A percentile compares a stretch with the other conserved stretches of the same genome.
Evolutionary conservation across 345 rosid genomes (phyloP).

Genomic region (Ceriops decandra): DNA sequence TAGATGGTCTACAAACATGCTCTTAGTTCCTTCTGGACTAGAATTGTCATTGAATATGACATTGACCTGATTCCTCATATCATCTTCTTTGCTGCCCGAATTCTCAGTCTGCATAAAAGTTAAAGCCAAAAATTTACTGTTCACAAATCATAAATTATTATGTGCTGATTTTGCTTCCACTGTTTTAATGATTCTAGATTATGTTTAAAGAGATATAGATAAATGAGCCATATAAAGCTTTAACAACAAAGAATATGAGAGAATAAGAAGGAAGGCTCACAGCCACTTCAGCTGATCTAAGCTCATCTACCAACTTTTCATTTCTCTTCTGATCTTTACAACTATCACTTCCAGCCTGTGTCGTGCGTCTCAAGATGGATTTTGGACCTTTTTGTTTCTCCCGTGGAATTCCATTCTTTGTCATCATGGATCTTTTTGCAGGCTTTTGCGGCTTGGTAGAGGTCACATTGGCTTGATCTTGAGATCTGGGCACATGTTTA

Average conservation of each 20-base stretch:
- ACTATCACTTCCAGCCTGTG: constrained; percentile 9
- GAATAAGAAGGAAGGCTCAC: constrained; percentile 26
- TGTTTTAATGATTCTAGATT: neutral
- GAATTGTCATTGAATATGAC: constrained; percentile 21
- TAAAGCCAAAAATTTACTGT: neutral
- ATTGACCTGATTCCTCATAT: constrained; percentile 23
- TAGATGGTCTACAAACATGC: constrained; percentile 22
- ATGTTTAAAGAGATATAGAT: neutral
- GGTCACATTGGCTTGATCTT: constrained; percentile 37
- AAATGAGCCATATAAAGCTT: neutral
- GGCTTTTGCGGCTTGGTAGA: constrained; percentile 31
- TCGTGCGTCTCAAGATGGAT: constrained; percentile 21
- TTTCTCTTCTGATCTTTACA: constrained; percentile 28
- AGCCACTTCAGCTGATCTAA: constrained; percentile 5
- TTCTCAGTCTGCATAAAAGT: constrained; percentile 41
- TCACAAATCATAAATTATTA: neutral
- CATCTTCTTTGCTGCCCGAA: constrained; percentile 35
- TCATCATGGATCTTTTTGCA: constrained; percentile 24
- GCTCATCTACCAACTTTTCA: constrained; percentile 26
- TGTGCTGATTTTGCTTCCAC: too few species aligned
- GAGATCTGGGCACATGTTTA: constrained; percentile 33
- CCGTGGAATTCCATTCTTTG: constrained; percentile 19
- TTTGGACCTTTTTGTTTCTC: constrained; percentile 19
- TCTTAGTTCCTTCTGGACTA: constrained; percentile 9
- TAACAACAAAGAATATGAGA: neutral